phyloP scores from a whole-genome alignment of 176 grass and related monocot genomes.

The Elaeis guineensis region DNA sequence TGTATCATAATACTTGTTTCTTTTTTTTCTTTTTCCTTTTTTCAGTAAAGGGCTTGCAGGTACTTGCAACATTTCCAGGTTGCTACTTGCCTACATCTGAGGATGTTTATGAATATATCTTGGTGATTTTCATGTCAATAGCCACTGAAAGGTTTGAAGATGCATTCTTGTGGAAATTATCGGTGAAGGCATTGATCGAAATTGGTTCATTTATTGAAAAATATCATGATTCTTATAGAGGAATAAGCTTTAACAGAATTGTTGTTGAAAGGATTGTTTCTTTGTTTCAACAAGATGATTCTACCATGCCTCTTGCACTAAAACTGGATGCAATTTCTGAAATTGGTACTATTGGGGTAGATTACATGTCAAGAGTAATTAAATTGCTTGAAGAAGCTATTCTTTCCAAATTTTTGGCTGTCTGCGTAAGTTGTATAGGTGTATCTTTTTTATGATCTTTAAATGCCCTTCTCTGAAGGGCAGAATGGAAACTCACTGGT shows the following conservation, averaged over 20 bases:
- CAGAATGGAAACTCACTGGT: too few relatives aligned
- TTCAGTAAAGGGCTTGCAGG: conserved; percentile 64
- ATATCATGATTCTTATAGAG: conserved; percentile 37
- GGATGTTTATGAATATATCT: conserved; percentile 47
- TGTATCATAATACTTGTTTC: too few relatives aligned
- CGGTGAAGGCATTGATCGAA: conserved; percentile 48
- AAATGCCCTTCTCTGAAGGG: too few relatives aligned
- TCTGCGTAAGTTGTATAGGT: conserved; percentile 25
- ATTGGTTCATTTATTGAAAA: conserved; percentile 64
- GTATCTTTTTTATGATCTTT: conserved; percentile 1
- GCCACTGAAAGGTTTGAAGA: conserved; percentile 41
- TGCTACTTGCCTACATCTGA: conserved; percentile 41
- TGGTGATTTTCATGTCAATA: conserved; percentile 49
- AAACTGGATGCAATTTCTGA: conserved; percentile 67
- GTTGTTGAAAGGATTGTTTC: conserved; percentile 64
- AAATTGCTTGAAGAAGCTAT: conserved; percentile 58
- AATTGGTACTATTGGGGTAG: conserved; percentile 45
- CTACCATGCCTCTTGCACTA: conserved; percentile 42
- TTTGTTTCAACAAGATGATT: conserved; percentile 46
- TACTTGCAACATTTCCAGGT: conserved; percentile 72
- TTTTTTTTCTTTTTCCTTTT: background rate
- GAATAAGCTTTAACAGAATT: conserved; percentile 44
- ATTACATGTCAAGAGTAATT: conserved; percentile 55
- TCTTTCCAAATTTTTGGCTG: conserved; percentile 45
- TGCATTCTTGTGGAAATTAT: conserved; percentile 61